These are phyloP conservation scores for Venturiaceae sp. DNA, from an alignment of 2,329 filamentous ascomycete species.

Conservation along the genomic window DNA sequence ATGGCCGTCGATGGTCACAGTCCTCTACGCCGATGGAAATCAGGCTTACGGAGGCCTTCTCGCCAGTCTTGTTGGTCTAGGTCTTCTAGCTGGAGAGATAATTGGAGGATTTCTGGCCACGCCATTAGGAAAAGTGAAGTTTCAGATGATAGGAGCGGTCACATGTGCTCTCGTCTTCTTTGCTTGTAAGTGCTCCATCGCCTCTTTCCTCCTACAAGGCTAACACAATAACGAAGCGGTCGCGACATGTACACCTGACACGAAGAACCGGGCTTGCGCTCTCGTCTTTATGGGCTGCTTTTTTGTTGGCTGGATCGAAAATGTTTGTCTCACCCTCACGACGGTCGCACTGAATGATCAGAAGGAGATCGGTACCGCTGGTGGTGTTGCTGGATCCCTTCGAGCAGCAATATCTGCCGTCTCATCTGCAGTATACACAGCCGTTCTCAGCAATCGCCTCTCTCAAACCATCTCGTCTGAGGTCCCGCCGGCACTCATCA, in stretches of 20 bases:
- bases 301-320: slow-evolving; percentile 21
- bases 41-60: slow-evolving; percentile 13
- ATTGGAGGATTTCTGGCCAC: too few species aligned
- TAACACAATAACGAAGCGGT: too few species aligned
- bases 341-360: slow-evolving; percentile 27
- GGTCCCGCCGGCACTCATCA: slow-evolving; percentile 24
- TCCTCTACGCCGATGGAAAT: slow-evolving; percentile 15
- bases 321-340: slow-evolving; percentile 15
- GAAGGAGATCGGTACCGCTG: slow-evolving; percentile 30
- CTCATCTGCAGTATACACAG: slow-evolving; percentile 26
- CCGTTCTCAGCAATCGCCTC: slow-evolving; percentile 28
- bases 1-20: too few species aligned
- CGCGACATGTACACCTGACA: slow-evolving; percentile 15
- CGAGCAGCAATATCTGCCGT: slow-evolving; percentile 30
- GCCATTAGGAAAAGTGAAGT: too few species aligned
- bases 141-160: too few species aligned
- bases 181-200: too few species aligned
- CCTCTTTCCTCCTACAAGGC: too few species aligned
- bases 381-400: slow-evolving; percentile 29
- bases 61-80: slow-evolving; percentile 14
- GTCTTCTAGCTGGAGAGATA: slow-evolving; percentile 17
- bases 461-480: slow-evolving; percentile 22
- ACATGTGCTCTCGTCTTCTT: too few species aligned
- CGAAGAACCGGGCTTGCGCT: slow-evolving; percentile 11
- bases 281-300: slow-evolving; percentile 17